A percentile compares a stretch with the other conserved stretches of the same genome.
These are phyloP conservation scores for Elsinoe perseae DNA, from an alignment of 2,329 filamentous ascomycete species.

Conservation along the genomic window DNA sequence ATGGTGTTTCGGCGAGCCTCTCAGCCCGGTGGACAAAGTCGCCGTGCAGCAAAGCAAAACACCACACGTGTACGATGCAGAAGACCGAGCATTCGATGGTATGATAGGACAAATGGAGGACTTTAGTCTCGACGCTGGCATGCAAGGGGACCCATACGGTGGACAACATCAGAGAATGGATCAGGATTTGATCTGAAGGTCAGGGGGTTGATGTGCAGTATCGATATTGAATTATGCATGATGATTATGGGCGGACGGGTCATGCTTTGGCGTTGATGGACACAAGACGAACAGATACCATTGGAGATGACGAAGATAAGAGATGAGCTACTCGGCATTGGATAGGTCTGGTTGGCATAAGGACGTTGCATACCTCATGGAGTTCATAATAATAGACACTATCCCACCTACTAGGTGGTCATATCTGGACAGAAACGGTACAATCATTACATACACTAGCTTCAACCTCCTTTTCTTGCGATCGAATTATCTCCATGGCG, in stretches of 20 bases:
- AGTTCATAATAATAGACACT: constrained; percentile 9
- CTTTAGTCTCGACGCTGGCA: constrained; percentile 12
- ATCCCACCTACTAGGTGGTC: not conserved
- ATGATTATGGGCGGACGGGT: constrained; percentile 1
- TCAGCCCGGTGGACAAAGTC: constrained; percentile 25
- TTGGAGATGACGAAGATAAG: not conserved
- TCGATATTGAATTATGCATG: not conserved
- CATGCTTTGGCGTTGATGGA: constrained; percentile 1
- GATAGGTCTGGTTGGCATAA: not conserved
- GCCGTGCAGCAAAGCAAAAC: constrained; percentile 18
- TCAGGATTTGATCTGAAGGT: not conserved
- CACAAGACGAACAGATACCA: constrained; percentile 4
- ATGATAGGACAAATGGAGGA: constrained; percentile 19
- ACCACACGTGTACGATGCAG: constrained; percentile 5
- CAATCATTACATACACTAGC: too few relatives aligned
- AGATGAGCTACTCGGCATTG: not conserved
- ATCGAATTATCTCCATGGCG: too few relatives aligned
- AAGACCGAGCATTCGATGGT: constrained; percentile 18
- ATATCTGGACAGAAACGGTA: not conserved
- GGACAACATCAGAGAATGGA: not conserved
- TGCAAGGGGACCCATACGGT: not conserved
- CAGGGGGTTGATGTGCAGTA: not conserved
- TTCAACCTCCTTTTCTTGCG: too few relatives aligned
- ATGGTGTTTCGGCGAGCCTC: constrained; percentile 28
- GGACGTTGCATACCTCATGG: not conserved